These are phyloP conservation scores for Chalciporus sp. DNA, from an alignment of 1,284 basidiomycete species.

Conservation along the genomic window DNA sequence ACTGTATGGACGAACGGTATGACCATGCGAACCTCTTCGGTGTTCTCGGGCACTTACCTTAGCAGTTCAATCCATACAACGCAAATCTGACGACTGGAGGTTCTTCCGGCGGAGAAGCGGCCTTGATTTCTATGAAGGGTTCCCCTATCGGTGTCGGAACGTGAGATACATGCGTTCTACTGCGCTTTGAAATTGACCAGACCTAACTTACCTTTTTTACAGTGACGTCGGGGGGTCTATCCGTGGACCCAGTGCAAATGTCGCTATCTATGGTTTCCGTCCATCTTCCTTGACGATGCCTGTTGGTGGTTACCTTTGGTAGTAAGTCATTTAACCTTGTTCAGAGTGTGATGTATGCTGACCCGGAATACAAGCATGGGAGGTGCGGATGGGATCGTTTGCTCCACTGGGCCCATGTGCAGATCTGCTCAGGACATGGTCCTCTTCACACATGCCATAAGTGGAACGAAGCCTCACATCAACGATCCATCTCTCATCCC, in stretches of 20 bases:
- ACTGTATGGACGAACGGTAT: slow-evolving; percentile 45
- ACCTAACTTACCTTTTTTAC: background rate
- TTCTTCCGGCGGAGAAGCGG: slow-evolving; percentile 54
- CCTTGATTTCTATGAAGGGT: slow-evolving; percentile 50
- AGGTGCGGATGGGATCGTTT: slow-evolving; percentile 22
- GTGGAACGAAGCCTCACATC: slow-evolving; percentile 44
- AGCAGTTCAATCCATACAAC: slow-evolving; percentile 48
- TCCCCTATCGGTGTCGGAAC: slow-evolving; percentile 54
- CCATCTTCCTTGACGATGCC: slow-evolving; percentile 50
- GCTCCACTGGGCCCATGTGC: slow-evolving; percentile 39
- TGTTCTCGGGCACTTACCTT: background rate
- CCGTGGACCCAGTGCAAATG: slow-evolving; percentile 41
- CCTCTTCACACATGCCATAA: slow-evolving; percentile 36
- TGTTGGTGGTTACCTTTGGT: slow-evolving; percentile 1
- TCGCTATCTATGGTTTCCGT: slow-evolving; percentile 48
- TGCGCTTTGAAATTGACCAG: background rate
- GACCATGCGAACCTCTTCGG: background rate
- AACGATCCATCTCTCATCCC: slow-evolving; percentile 42
- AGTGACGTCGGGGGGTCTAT: slow-evolving; percentile 37
- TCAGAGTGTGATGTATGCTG: background rate
- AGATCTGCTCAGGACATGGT: slow-evolving; percentile 44
- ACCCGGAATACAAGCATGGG: slow-evolving; percentile 40
- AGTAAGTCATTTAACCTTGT: slow-evolving; percentile 19
- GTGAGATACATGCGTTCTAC: slow-evolving; percentile 34
- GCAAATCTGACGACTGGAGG: slow-evolving; percentile 48